Percentiles rank a stretch among this genome's conserved stretches.
These are phyloP conservation scores for Tetracladium marchalianum DNA, from an alignment of 495 filamentous ascomycete species.

Conservation along the genomic window DNA sequence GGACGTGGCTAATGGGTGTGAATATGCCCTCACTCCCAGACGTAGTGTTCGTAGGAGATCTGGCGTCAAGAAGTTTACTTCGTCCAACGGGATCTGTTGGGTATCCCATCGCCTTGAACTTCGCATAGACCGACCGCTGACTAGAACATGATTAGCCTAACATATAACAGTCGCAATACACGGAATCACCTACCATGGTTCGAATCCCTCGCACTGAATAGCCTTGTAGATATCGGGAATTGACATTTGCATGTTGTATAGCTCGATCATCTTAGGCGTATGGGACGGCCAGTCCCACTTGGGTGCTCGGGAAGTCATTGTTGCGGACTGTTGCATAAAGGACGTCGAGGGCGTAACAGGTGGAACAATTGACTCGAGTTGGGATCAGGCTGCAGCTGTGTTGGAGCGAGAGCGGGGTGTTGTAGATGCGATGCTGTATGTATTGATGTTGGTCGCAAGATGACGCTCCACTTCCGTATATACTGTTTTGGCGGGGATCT, in stretches of 20 bases:
- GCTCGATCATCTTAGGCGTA: constrained; percentile 12
- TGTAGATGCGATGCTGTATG: too few species aligned
- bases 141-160: constrained; percentile 1
- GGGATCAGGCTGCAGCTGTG: too few species aligned
- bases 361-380: too few species aligned
- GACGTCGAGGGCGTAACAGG: too few species aligned
- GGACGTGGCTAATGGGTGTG: background rate
- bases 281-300: constrained; percentile 14
- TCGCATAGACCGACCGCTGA: constrained; percentile 8
- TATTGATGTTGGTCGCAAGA: too few species aligned
- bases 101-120: constrained; percentile 9
- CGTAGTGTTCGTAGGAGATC: background rate
- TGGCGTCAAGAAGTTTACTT: constrained; percentile 3
- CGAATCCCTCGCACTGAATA: constrained; percentile 11
- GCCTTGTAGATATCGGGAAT: constrained; percentile 15
- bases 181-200: constrained; percentile 9
- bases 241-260: constrained; percentile 10
- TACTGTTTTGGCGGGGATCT: too few species aligned
- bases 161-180: background rate
- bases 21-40: background rate
- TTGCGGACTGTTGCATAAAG: background rate
- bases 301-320: background rate
- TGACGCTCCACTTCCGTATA: too few species aligned
- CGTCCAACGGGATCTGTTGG: constrained; percentile 11
- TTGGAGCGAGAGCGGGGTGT: too few species aligned